Percentiles rank a stretch among this genome's conserved stretches.
Evolutionary conservation across 2,329 filamentous ascomycete species (phyloP).

Genomic region (Teratosphaeriaceae sp.): DNA sequence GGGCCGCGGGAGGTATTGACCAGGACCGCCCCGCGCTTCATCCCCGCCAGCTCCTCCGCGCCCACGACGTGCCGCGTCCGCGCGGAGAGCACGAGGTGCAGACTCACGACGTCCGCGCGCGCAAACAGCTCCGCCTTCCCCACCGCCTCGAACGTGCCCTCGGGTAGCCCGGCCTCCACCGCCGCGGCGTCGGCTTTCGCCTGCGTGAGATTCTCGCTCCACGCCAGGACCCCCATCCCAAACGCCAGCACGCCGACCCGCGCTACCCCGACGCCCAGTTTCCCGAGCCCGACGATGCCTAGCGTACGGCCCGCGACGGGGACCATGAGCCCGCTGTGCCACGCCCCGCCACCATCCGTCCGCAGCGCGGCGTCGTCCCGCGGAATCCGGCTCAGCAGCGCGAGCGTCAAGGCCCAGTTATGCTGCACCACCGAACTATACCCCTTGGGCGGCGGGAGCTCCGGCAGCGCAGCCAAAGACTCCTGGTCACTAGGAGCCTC

Average conservation of each 20-base stretch:
- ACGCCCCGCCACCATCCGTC: slow-evolving; percentile 40
- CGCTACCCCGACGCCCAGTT: slow-evolving; percentile 62
- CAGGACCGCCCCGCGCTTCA: slow-evolving; percentile 60
- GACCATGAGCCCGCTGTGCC: slow-evolving; percentile 63
- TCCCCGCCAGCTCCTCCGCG: slow-evolving; percentile 50
- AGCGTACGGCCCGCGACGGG: slow-evolving; percentile 64
- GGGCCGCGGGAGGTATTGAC: slow-evolving; percentile 66
- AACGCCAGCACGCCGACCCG: slow-evolving; percentile 64
- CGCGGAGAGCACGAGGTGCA: slow-evolving; percentile 66
- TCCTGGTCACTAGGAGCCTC: slow-evolving; percentile 21
- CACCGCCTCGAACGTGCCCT: slow-evolving; percentile 62
- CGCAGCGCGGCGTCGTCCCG: slow-evolving; percentile 65
- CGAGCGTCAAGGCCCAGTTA: slow-evolving; percentile 59
- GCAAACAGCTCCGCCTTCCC: slow-evolving; percentile 60
- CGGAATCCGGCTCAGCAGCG: slow-evolving; percentile 61
- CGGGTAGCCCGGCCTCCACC: slow-evolving; percentile 52
- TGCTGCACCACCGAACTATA: slow-evolving; percentile 63
- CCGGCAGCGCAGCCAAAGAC: slow-evolving; percentile 17
- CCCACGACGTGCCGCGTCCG: slow-evolving; percentile 60
- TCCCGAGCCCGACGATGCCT: slow-evolving; percentile 65
- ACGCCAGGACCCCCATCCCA: slow-evolving; percentile 69
- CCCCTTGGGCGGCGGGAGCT: slow-evolving; percentile 28
- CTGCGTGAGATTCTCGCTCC: slow-evolving; percentile 74
- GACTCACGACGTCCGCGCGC: slow-evolving; percentile 58
- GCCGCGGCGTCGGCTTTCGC: slow-evolving; percentile 65